A percentile compares a stretch with the other conserved stretches of the same genome.
phyloP scores from a whole-genome alignment of 2,329 filamentous ascomycete species.

The Xylaria sp. region DNA sequence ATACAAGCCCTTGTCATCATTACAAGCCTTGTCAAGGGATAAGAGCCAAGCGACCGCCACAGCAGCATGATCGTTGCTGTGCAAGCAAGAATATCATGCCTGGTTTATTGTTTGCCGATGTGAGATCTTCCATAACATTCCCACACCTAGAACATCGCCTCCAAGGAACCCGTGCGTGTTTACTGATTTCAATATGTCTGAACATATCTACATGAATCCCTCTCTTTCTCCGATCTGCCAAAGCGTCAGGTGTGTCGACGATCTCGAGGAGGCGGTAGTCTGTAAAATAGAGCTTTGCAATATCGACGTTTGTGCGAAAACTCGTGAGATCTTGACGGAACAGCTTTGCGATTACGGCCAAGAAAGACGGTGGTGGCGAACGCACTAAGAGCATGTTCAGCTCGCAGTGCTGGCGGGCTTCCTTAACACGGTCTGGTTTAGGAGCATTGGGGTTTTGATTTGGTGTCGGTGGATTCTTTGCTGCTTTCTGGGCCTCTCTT shows the following conservation, averaged over 20 bases:
- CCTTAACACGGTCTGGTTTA: slow-evolving; percentile 53
- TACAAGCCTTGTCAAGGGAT: slow-evolving; percentile 45
- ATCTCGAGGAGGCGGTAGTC: slow-evolving; percentile 77
- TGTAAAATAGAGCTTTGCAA: slow-evolving; percentile 76
- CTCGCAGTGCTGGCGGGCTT: slow-evolving; percentile 61
- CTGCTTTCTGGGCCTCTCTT: slow-evolving; percentile 57
- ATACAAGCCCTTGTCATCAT: neutral
- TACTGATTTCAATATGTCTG: slow-evolving; percentile 68
- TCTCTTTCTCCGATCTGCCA: slow-evolving; percentile 54
- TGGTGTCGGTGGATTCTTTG: slow-evolving; percentile 59
- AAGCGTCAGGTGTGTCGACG: slow-evolving; percentile 64
- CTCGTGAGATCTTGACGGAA: slow-evolving; percentile 69
- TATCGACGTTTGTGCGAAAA: slow-evolving; percentile 70
- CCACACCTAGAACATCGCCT: slow-evolving; percentile 70
- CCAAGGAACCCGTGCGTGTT: slow-evolving; percentile 51
- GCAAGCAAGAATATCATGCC: slow-evolving; percentile 65
- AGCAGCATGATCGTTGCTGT: slow-evolving; percentile 67
- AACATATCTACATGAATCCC: slow-evolving; percentile 66
- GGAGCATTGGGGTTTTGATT: slow-evolving; percentile 50
- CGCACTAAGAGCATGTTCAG: slow-evolving; percentile 63
- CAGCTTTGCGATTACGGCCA: slow-evolving; percentile 71
- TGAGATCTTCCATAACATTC: slow-evolving; percentile 72
- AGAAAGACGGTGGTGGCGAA: slow-evolving; percentile 60
- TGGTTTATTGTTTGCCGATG: slow-evolving; percentile 54
- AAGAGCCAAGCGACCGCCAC: slow-evolving; percentile 65